These are phyloP conservation scores for Phyllosticta citriasiana DNA, from an alignment of 2,329 filamentous ascomycete genomes.

Conservation along the genomic window DNA sequence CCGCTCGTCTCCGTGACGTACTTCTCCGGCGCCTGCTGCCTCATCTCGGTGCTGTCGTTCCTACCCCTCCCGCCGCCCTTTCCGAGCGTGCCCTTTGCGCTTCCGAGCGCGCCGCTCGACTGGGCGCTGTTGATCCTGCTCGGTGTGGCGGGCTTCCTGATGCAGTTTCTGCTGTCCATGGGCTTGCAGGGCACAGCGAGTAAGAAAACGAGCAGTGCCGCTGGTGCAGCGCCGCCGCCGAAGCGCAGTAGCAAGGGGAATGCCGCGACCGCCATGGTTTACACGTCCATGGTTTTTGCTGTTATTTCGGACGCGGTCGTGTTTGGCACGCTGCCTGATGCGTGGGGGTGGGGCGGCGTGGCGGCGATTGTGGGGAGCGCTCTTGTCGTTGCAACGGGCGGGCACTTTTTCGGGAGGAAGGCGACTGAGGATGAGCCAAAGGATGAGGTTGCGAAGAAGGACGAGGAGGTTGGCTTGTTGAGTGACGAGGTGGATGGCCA, in stretches of 20 bases:
- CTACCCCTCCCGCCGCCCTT: slow-evolving; percentile 41
- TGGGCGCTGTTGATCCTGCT: slow-evolving; percentile 61
- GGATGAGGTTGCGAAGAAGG: not conserved
- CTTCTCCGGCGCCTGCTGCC: slow-evolving; percentile 60
- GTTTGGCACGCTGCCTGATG: slow-evolving; percentile 49
- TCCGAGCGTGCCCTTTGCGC: slow-evolving; percentile 48
- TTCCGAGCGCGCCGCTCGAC: slow-evolving; percentile 45
- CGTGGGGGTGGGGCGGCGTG: slow-evolving; percentile 50
- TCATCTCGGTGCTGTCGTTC: slow-evolving; percentile 57
- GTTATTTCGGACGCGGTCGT: slow-evolving; percentile 53
- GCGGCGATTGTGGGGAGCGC: slow-evolving; percentile 55
- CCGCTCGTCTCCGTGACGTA: slow-evolving; percentile 80
- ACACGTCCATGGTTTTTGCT: slow-evolving; percentile 62
- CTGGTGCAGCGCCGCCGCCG: slow-evolving; percentile 24
- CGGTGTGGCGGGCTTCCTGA: slow-evolving; percentile 64
- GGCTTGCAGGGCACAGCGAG: slow-evolving; percentile 45
- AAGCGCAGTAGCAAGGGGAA: slow-evolving; percentile 36
- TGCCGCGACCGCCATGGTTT: slow-evolving; percentile 54
- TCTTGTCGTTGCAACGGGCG: slow-evolving; percentile 45
- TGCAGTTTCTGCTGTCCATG: slow-evolving; percentile 77
- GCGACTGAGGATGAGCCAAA: not conserved
- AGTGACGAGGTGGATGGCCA: not conserved
- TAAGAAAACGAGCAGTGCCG: not conserved
- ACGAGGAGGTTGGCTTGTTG: not conserved
- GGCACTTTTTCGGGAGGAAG: not conserved